Conservation (phyloP, 306 rosid species). For the Medicago ruthenica region DNA sequence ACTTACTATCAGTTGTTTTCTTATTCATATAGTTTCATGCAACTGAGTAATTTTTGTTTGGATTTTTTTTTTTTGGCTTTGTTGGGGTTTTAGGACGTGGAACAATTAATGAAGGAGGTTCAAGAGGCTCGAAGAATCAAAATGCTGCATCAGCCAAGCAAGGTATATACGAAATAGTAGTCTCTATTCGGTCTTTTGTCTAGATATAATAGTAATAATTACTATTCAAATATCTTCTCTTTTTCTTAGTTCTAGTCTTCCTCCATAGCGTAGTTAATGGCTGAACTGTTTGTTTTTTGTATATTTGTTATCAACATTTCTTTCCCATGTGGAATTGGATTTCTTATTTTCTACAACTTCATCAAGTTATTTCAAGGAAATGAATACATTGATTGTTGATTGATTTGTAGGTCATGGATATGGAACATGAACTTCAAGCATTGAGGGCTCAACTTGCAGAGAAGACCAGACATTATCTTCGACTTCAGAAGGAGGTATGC, state of each 20-base stretch:
- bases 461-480: conserved; percentile 83
- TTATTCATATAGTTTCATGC: not conserved
- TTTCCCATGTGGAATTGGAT: conserved; percentile 10
- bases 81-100: conserved; percentile 70
- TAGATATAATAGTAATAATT: not conserved
- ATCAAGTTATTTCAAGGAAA: conserved; percentile 34
- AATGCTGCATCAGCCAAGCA: conserved; percentile 99
- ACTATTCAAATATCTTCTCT: not conserved
- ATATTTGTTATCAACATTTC: not conserved
- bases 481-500: conserved; percentile 86
- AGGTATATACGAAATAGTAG: conserved; percentile 54
- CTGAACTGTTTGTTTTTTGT: not conserved
- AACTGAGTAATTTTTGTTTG: conserved; percentile 22
- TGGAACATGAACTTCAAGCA: conserved; percentile 96
- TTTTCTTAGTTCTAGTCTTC: not conserved
- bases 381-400: conserved; percentile 38
- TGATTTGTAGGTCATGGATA: conserved; percentile 88
- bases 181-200: not conserved
- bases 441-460: conserved; percentile 87
- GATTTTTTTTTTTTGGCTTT: not conserved
- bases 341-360: conserved; percentile 27
- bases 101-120: conserved; percentile 96
- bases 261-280: too few relatives aligned
- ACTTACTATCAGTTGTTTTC: conserved; percentile 15
- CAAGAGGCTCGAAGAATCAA: conserved; percentile 98